These are phyloP conservation scores for Wickerhamomyces kurtzmanii DNA, from an alignment of 805 yeast genomes.

Conservation along the genomic window DNA sequence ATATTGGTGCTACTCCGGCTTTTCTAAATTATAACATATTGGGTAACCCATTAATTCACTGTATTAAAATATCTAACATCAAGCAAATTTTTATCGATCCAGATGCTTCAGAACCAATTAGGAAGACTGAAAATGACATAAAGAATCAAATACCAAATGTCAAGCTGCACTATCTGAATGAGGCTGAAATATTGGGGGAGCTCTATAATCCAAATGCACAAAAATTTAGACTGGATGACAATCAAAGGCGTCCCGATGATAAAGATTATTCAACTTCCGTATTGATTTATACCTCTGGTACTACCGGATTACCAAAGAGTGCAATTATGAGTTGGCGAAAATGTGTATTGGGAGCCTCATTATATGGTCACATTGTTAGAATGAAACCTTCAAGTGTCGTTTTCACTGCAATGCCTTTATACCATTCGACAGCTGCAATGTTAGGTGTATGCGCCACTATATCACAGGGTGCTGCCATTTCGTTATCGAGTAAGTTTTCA, in stretches of 20 bases:
- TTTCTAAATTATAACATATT: constrained; percentile 73
- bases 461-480: constrained; percentile 62
- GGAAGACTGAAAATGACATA: constrained; percentile 36
- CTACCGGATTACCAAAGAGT: constrained; percentile 91
- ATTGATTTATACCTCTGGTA: constrained; percentile 85
- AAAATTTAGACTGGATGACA: constrained; percentile 43
- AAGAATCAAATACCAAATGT: constrained; percentile 25
- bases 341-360: constrained; percentile 54
- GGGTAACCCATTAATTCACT: constrained; percentile 71
- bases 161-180: constrained; percentile 40
- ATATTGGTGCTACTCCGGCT: constrained; percentile 83
- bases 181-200: constrained; percentile 30
- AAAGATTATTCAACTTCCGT: constrained; percentile 55
- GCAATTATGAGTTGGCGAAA: constrained; percentile 92
- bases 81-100: constrained; percentile 66
- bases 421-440: constrained; percentile 90
- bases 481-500: constrained; percentile 74
- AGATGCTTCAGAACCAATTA: constrained; percentile 45
- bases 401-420: constrained; percentile 90
- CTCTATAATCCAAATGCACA: constrained; percentile 32
- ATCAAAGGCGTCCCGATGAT: constrained; percentile 47
- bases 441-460: constrained; percentile 70
- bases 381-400: constrained; percentile 46
- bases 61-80: constrained; percentile 60
- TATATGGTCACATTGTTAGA: constrained; percentile 64